These are phyloP conservation scores for Xylona heveae DNA, from an alignment of 495 filamentous ascomycete genomes.

Conservation along the genomic window DNA sequence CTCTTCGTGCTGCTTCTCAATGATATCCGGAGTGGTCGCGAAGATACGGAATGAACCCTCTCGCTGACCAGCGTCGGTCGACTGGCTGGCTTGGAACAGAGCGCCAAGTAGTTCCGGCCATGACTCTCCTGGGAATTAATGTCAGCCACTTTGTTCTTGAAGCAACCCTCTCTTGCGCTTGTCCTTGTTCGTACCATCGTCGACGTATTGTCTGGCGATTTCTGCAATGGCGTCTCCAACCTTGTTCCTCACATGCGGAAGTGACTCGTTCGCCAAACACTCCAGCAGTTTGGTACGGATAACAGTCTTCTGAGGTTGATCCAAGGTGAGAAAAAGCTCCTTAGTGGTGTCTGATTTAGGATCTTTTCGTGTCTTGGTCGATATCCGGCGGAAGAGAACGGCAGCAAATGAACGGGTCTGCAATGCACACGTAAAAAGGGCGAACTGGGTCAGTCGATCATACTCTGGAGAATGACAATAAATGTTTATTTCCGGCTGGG, in stretches of 20 bases:
- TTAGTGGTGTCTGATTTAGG: constrained; percentile 42
- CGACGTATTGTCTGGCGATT: constrained; percentile 80
- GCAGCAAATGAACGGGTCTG: constrained; percentile 77
- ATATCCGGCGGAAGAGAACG: constrained; percentile 85
- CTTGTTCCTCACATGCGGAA: constrained; percentile 65
- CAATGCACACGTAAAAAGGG: not conserved
- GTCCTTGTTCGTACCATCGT: constrained; percentile 41
- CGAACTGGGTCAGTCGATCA: not conserved
- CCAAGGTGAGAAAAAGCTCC: constrained; percentile 66
- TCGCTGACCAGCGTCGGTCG: constrained; percentile 53
- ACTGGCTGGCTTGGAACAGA: constrained; percentile 76
- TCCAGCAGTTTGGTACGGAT: constrained; percentile 69
- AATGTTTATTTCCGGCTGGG: not conserved
- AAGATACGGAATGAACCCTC: constrained; percentile 90
- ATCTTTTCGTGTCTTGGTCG: constrained; percentile 65
- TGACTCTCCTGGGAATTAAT: constrained; percentile 8
- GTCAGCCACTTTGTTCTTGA: not conserved
- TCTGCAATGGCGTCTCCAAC: constrained; percentile 93
- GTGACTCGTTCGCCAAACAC: constrained; percentile 46
- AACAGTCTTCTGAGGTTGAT: constrained; percentile 41
- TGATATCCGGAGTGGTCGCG: constrained; percentile 83
- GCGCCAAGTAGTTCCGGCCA: constrained; percentile 82
- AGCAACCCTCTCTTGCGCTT: not conserved
- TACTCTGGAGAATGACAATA: not conserved
- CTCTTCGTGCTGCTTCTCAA: constrained; percentile 86